Percentiles rank a stretch among this genome's conserved stretches.
These are phyloP conservation scores for Alternaria postmessia DNA, from an alignment of 2,329 filamentous ascomycete species.

Conservation along the genomic window DNA sequence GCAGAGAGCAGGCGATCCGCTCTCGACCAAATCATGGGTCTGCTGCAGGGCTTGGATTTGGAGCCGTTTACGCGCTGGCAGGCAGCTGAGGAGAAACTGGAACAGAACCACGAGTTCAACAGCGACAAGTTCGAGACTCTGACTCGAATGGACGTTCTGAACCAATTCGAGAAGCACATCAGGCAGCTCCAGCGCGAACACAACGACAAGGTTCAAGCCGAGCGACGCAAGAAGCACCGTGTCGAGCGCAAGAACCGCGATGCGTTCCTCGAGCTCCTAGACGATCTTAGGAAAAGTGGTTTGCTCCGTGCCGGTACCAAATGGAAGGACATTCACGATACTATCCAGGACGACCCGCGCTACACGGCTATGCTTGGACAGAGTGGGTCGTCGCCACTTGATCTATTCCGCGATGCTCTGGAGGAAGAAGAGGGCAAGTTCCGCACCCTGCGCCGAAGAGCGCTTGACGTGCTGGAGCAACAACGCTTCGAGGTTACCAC, in stretches of 20 bases:
- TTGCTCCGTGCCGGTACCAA: constrained; percentile 90
- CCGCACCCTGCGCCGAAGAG: constrained; percentile 80
- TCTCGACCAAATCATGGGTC: constrained; percentile 80
- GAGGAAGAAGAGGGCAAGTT: constrained; percentile 93
- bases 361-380: constrained; percentile 87
- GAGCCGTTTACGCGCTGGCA: constrained; percentile 96
- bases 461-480: constrained; percentile 90
- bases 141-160: constrained; percentile 88
- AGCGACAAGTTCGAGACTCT: constrained; percentile 84
- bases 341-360: constrained; percentile 80
- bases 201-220: constrained; percentile 88
- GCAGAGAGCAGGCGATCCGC: constrained; percentile 76
- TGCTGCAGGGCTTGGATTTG: constrained; percentile 81
- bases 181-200: constrained; percentile 88
- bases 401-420: constrained; percentile 94
- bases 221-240: constrained; percentile 81
- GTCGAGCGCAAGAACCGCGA: constrained; percentile 89
- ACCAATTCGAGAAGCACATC: constrained; percentile 93
- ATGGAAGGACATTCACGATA: constrained; percentile 81
- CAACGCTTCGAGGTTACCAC: constrained; percentile 89
- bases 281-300: constrained; percentile 75
- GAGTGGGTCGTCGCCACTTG: constrained; percentile 82
- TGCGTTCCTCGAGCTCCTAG: constrained; percentile 76
- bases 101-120: constrained; percentile 78
- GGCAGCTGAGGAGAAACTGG: constrained; percentile 84